Evolutionary conservation across 257 asterid genomes (phyloP).

Genomic region (Plectranthus barbatus): DNA sequence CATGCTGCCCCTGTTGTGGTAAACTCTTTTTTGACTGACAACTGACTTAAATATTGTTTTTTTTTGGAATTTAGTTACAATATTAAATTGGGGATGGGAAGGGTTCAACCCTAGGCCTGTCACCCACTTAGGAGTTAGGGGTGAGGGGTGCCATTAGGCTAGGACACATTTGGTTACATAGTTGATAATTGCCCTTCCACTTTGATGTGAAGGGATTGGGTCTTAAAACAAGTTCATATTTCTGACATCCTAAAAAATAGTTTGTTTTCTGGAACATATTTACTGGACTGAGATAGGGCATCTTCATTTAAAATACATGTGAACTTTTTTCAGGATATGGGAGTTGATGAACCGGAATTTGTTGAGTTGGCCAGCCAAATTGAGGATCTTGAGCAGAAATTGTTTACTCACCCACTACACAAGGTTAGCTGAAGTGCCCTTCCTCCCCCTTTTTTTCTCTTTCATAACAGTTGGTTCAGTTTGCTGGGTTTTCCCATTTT

Average conservation of each 20-base stretch:
- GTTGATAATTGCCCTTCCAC: neutral
- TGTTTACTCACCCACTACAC: conserved; percentile 71
- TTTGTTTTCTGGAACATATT: neutral
- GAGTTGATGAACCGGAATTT: conserved; percentile 71
- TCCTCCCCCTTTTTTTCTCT: neutral
- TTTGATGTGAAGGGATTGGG: neutral
- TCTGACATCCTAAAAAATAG: neutral
- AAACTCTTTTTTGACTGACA: neutral
- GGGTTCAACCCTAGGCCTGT: too few relatives aligned
- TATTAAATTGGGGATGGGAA: too few relatives aligned
- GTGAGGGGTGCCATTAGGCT: too few relatives aligned
- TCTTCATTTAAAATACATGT: conserved; percentile 2
- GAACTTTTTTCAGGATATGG: conserved; percentile 64
- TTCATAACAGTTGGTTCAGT: conserved; percentile 2
- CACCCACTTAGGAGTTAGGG: too few relatives aligned
- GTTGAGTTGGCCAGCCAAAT: conserved; percentile 64
- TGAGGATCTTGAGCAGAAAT: conserved; percentile 75
- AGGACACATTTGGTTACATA: too few relatives aligned
- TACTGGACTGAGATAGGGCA: neutral
- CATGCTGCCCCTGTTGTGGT: neutral
- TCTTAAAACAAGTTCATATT: neutral
- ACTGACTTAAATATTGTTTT: too few relatives aligned
- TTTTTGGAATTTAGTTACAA: too few relatives aligned
- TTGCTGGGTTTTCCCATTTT: conserved; percentile 1
- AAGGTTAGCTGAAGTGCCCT: conserved; percentile 41